These are phyloP conservation scores for Diplosphaera chodatii DNA, from an alignment of 139 green algal species.

Conservation along the genomic window DNA sequence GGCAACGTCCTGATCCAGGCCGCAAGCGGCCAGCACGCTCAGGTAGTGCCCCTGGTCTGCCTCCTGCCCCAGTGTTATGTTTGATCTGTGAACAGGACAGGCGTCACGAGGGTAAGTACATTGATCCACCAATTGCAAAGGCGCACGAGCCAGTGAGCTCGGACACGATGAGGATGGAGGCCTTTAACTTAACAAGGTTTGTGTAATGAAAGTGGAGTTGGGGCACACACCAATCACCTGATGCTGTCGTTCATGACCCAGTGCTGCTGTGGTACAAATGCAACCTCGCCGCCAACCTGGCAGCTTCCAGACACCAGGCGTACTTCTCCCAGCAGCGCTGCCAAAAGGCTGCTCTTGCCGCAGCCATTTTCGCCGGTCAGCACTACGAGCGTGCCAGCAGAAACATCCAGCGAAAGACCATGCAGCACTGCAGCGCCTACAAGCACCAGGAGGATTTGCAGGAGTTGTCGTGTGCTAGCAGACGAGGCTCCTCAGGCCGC, in stretches of 20 bases:
- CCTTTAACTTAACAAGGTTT: too few species aligned
- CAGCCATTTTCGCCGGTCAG: constrained; percentile 59
- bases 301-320: constrained; percentile 6
- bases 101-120: too few species aligned
- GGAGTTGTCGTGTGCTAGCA: too few species aligned
- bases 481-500: too few species aligned
- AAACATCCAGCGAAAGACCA: constrained; percentile 37
- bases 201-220: too few species aligned
- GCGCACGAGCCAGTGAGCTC: too few species aligned
- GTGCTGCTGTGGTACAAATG: constrained; percentile 56
- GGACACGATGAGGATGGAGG: too few species aligned
- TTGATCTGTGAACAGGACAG: constrained; percentile 19
- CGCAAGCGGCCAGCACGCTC: constrained; percentile 50
- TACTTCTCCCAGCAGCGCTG: constrained; percentile 63
- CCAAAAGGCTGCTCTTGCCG: constrained; percentile 69
- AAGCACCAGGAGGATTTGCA: too few species aligned
- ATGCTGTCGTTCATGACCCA: constrained; percentile 57
- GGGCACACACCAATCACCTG: constrained; percentile 12
- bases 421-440: constrained; percentile 19
- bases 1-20: constrained; percentile 49
- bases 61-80: constrained; percentile 26
- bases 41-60: constrained; percentile 39
- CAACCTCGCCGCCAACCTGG: constrained; percentile 11
- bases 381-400: constrained; percentile 43
- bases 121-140: too few species aligned